Conservation (phyloP, 83 land plant species). For the Picea mariana region DNA sequence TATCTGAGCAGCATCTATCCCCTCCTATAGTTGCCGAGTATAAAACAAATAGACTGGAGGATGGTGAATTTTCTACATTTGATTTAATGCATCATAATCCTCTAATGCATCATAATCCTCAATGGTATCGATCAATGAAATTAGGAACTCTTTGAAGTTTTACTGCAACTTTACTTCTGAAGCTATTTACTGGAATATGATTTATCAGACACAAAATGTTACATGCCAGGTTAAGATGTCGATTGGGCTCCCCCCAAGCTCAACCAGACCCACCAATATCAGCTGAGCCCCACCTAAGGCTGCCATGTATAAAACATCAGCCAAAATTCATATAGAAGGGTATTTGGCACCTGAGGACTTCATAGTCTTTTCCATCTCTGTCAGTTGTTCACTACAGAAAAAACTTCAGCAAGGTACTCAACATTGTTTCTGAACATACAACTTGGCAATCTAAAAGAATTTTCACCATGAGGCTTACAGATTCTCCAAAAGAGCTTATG, state of each 20-base stretch:
- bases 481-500: too few species aligned
- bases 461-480: too few species aligned
- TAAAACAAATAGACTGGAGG: neutral
- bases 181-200: neutral
- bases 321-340: neutral
- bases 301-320: neutral
- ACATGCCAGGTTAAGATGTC: neutral
- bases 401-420: too few species aligned
- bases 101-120: neutral
- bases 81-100: neutral
- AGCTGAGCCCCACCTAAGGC: neutral
- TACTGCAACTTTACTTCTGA: slow-evolving; percentile 2
- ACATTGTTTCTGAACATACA: too few species aligned
- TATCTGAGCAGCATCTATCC: neutral
- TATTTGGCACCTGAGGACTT: neutral
- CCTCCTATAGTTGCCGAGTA: neutral
- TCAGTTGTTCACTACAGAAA: too few species aligned
- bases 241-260: neutral
- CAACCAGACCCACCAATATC: neutral
- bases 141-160: neutral
- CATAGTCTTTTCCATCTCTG: too few species aligned
- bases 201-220: neutral
- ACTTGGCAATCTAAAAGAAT: too few species aligned
- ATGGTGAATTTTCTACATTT: neutral
- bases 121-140: neutral